Conservation (phyloP, 257 asterid genomes). For the Solanum neorickii region DNA sequence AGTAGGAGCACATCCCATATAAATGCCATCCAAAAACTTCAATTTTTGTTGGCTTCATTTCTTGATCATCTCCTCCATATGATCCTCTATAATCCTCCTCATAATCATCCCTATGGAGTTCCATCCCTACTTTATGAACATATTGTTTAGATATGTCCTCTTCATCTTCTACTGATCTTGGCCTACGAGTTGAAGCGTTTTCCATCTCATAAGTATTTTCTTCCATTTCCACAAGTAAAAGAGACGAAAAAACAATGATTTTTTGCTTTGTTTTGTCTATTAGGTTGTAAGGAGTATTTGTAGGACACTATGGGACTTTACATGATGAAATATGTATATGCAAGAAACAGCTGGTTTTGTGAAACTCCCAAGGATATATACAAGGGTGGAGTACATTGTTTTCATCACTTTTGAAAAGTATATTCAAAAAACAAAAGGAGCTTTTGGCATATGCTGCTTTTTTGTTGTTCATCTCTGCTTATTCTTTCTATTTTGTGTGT, state of each 20-base stretch:
- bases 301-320: not conserved
- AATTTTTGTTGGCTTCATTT: constrained; percentile 50
- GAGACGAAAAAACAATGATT: not conserved
- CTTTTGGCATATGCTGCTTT: not conserved
- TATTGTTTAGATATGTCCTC: constrained; percentile 25
- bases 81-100: constrained; percentile 12
- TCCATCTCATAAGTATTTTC: not conserved
- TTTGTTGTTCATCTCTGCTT: not conserved
- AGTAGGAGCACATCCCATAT: constrained; percentile 76
- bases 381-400: not conserved
- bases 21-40: constrained; percentile 64
- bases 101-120: constrained; percentile 33
- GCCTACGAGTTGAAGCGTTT: not conserved
- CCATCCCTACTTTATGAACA: constrained; percentile 26
- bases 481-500: not conserved
- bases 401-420: constrained; percentile 11
- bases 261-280: not conserved
- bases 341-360: constrained; percentile 50
- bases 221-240: not conserved
- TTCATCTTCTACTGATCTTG: constrained; percentile 10
- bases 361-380: constrained; percentile 43
- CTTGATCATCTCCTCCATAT: constrained; percentile 19
- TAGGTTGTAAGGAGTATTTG: not conserved
- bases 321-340: constrained; percentile 2
- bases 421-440: not conserved